phyloP scores from a whole-genome alignment of 148 eudicot species.

The Chenopodium berlandieri region DNA sequence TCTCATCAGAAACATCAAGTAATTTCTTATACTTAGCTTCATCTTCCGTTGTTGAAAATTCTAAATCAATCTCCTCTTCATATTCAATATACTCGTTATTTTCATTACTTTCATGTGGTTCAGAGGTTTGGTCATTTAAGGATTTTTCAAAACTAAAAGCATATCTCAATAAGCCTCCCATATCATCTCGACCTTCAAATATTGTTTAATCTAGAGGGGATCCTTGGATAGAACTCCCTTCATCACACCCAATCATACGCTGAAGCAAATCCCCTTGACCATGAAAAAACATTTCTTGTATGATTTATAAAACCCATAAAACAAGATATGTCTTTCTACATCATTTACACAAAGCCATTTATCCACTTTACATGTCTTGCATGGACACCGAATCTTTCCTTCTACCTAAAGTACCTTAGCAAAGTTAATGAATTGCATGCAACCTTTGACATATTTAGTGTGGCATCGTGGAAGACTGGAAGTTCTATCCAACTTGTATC shows the following conservation, averaged over 20 bases:
- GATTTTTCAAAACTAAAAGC: neutral
- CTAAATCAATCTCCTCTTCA: neutral
- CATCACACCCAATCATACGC: neutral
- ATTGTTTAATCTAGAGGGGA: too few relatives aligned
- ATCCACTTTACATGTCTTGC: neutral
- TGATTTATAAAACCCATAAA: neutral
- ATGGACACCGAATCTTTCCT: neutral
- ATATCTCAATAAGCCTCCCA: neutral
- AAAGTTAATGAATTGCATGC: neutral
- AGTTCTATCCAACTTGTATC: slow-evolving; percentile 1
- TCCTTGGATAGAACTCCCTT: neutral
- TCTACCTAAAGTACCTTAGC: neutral
- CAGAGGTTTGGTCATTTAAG: too few relatives aligned
- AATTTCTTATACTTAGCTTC: neutral
- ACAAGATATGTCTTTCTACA: neutral
- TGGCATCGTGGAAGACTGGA: neutral
- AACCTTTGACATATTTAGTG: neutral
- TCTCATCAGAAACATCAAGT: neutral
- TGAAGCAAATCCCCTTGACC: neutral
- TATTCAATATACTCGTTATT: neutral
- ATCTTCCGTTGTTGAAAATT: neutral
- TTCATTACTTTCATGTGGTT: neutral
- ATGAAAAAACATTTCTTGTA: slow-evolving; percentile 8
- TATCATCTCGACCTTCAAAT: neutral
- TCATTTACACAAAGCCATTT: neutral